phyloP scores from a whole-genome alignment of 352 stramenopile genomes.

The Globisporangium barbulae region DNA sequence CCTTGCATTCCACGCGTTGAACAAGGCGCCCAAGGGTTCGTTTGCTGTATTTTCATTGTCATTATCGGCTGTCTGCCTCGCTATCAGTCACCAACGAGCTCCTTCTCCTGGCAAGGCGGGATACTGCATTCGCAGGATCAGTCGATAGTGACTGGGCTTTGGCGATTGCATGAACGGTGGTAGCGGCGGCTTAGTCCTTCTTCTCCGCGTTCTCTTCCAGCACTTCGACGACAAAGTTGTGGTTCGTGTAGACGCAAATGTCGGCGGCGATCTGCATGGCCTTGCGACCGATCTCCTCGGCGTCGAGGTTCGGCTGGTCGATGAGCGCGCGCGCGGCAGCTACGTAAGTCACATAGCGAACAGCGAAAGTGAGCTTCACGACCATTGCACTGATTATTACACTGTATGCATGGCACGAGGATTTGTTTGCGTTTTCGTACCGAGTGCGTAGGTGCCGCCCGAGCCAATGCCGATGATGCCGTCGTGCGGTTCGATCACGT shows the following conservation, averaged over 20 bases:
- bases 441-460: slow-evolving; percentile 91
- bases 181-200: slow-evolving; percentile 39
- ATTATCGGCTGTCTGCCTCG: background rate
- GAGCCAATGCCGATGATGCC: slow-evolving; percentile 95
- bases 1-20: background rate
- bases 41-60: background rate
- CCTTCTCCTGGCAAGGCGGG: too few species aligned
- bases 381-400: too few species aligned
- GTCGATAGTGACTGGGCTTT: too few species aligned
- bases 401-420: too few species aligned
- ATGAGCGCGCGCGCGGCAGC: slow-evolving; percentile 93
- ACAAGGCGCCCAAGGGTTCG: background rate
- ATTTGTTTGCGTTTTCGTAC: slow-evolving; percentile 38
- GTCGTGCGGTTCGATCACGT: slow-evolving; percentile 97
- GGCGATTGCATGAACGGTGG: too few species aligned
- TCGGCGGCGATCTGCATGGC: slow-evolving; percentile 96
- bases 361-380: background rate
- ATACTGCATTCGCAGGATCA: too few species aligned
- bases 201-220: slow-evolving; percentile 63
- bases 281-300: slow-evolving; percentile 92
- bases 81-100: background rate
- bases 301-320: slow-evolving; percentile 90
- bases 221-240: slow-evolving; percentile 94
- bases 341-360: slow-evolving; percentile 7
- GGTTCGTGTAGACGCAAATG: slow-evolving; percentile 99